Evolutionary conservation across 2,329 filamentous ascomycete genomes (phyloP).

Genomic region (Pseudogymnoascus sp.): DNA sequence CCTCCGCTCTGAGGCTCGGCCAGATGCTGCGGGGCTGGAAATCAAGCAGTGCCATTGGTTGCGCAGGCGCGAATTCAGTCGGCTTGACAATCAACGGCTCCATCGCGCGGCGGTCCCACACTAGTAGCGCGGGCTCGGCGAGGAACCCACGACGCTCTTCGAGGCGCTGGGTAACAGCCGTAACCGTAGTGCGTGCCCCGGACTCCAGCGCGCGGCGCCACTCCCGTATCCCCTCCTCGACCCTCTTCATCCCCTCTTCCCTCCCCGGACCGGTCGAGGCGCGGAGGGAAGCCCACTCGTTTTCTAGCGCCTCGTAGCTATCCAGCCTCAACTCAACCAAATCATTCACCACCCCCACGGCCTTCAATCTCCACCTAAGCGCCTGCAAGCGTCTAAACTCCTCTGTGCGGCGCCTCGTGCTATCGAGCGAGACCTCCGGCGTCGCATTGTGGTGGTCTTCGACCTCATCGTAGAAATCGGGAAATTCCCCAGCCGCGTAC

Average conservation of each 20-base stretch:
- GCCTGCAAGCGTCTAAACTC: not conserved
- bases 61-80: slow-evolving; percentile 59
- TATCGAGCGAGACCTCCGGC: not conserved
- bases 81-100: slow-evolving; percentile 55
- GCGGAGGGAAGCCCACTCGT: not conserved
- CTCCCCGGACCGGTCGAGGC: not conserved
- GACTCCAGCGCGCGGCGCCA: slow-evolving; percentile 16
- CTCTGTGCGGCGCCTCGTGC: not conserved
- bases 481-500: not conserved
- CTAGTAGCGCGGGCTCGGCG: slow-evolving; percentile 42
- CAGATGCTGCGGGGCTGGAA: slow-evolving; percentile 51
- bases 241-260: slow-evolving; percentile 19
- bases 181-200: not conserved
- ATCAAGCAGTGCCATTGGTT: slow-evolving; percentile 52
- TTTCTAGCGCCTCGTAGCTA: not conserved
- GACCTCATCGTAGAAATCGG: not conserved
- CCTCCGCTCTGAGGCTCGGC: slow-evolving; percentile 37
- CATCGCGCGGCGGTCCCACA: slow-evolving; percentile 61
- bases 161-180: slow-evolving; percentile 21
- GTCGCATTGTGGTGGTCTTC: not conserved
- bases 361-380: not conserved
- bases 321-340: not conserved
- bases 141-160: slow-evolving; percentile 48
- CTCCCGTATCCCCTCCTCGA: slow-evolving; percentile 17
- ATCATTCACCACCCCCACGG: not conserved